phyloP scores from a whole-genome alignment of 371 early-diverging fungal species.

The Gilbertella persicaria region DNA sequence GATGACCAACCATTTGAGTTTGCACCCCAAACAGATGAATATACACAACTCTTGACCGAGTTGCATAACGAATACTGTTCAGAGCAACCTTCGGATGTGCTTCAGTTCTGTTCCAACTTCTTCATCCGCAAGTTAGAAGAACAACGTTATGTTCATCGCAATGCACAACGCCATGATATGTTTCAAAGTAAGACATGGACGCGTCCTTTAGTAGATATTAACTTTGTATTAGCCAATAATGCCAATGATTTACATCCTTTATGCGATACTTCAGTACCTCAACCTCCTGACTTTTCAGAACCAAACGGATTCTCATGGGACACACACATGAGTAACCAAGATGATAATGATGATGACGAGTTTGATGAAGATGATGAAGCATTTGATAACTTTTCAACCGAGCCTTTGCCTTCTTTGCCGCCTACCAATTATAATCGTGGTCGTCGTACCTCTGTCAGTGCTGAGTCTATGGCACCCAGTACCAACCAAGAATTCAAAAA shows the following conservation, averaged over 20 bases:
- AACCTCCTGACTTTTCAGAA: slow-evolving; percentile 6
- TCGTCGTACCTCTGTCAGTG: slow-evolving; percentile 94
- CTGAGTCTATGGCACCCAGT: slow-evolving; percentile 95
- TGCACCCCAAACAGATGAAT: slow-evolving; percentile 36
- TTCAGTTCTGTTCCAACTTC: slow-evolving; percentile 90
- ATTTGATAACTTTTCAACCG: slow-evolving; percentile 56
- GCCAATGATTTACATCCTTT: slow-evolving; percentile 27
- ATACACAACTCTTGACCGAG: slow-evolving; percentile 44
- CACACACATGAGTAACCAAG: slow-evolving; percentile 39
- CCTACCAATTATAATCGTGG: slow-evolving; percentile 66
- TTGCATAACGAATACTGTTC: slow-evolving; percentile 41
- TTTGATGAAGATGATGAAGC: slow-evolving; percentile 64
- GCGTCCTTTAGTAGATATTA: background rate
- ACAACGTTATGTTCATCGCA: slow-evolving; percentile 55
- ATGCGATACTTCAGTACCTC: slow-evolving; percentile 9
- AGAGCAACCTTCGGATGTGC: slow-evolving; percentile 70
- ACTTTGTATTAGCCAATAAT: slow-evolving; percentile 5
- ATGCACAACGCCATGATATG: slow-evolving; percentile 10
- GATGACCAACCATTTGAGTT: slow-evolving; percentile 27
- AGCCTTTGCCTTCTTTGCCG: slow-evolving; percentile 35
- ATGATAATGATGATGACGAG: slow-evolving; percentile 53
- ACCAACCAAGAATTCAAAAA: slow-evolving; percentile 78
- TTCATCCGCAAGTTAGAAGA: slow-evolving; percentile 80
- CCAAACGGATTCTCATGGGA: slow-evolving; percentile 14
- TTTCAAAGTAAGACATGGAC: slow-evolving; percentile 10